phyloP scores from a whole-genome alignment of 1,139 yeast genomes.

The Spathaspora sp. region DNA sequence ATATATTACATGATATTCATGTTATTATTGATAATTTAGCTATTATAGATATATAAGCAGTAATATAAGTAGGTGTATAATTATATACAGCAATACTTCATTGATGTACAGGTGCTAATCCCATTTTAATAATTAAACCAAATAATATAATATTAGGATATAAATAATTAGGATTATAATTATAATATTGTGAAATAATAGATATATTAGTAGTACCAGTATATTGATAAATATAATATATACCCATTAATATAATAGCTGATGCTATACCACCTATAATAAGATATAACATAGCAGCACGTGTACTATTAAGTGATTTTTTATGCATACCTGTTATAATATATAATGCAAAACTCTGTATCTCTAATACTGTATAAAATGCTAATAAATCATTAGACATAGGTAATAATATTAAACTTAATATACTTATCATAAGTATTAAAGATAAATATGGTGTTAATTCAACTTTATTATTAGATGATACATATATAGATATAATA shows the following conservation, averaged over 20 bases:
- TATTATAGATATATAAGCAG: slow-evolving; percentile 9
- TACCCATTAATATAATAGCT: slow-evolving; percentile 2
- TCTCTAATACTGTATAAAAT: slow-evolving; percentile 13
- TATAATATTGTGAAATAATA: neutral
- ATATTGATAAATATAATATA: neutral
- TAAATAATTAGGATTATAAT: neutral
- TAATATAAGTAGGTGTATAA: slow-evolving; percentile 19
- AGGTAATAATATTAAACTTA: slow-evolving; percentile 17
- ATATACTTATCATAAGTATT: slow-evolving; percentile 18
- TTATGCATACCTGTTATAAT: slow-evolving; percentile 7
- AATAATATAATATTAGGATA: slow-evolving; percentile 14
- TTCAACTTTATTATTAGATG: slow-evolving; percentile 17
- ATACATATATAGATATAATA: slow-evolving; percentile 15
- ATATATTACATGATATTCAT: neutral
- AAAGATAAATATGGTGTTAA: slow-evolving; percentile 9
- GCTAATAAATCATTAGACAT: slow-evolving; percentile 13
- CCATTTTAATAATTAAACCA: slow-evolving; percentile 19
- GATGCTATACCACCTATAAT: slow-evolving; percentile 4
- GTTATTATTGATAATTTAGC: slow-evolving; percentile 2
- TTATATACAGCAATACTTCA: slow-evolving; percentile 20
- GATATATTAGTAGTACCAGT: slow-evolving; percentile 2
- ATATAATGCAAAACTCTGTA: slow-evolving; percentile 15
- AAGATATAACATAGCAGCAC: slow-evolving; percentile 3
- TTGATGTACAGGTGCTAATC: slow-evolving; percentile 15
- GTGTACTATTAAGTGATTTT: neutral